Base-by-base conservation (phyloP, 305 asterid genomes). In the Petunia hybrid region DNA sequence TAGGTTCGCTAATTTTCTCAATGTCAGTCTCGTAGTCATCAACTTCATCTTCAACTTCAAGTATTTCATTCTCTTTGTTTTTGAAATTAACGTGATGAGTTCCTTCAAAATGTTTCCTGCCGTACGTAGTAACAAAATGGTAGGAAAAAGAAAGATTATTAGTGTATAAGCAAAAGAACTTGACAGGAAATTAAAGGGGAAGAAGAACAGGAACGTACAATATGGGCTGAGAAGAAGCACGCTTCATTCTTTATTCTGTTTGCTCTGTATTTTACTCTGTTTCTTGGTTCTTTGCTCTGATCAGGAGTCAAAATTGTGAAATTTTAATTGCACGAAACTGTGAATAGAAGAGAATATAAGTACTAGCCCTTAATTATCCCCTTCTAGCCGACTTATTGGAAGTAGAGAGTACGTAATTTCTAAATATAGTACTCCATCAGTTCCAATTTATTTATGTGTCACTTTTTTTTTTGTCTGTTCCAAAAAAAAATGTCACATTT, bases 171-270 rank as follows among this genome's bases (percentile, higher is more conserved):
- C 13, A 51, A 67, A 74, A 43, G 12, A 43, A 64, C 0, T 12
- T 38, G 9, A 16, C 16, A 42, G 65, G 43, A 46, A 45, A 10
- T 35, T 36, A 13, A 67, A 22, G 55, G 61, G 38, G 43, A 41
- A 16, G 77, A 74, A n/a, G 55, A 45, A 31, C 53, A 51, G 80
- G 80, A 51, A 78, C 38, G 73, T 88, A 90, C 95, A 92, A 83
- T 40, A 85, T 68, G 70, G 94, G 91, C 73, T 81, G 93, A 83
- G 97, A 92, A 6, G 88, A 83, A 57, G 91, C 84, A 86, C 92
- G 89, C 88, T 87, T 92, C 97, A 92, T 94, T 56, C 6, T 80
- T 77, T 60, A 79, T 81, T 86, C 74, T 1, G 16, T n/a, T 57
- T 57, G 46, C 40, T 73, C 6, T 73, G 35, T 36, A 14, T 51